Conservation (phyloP, 2,329 filamentous ascomycete species). For the Ophiostoma populinum region DNA sequence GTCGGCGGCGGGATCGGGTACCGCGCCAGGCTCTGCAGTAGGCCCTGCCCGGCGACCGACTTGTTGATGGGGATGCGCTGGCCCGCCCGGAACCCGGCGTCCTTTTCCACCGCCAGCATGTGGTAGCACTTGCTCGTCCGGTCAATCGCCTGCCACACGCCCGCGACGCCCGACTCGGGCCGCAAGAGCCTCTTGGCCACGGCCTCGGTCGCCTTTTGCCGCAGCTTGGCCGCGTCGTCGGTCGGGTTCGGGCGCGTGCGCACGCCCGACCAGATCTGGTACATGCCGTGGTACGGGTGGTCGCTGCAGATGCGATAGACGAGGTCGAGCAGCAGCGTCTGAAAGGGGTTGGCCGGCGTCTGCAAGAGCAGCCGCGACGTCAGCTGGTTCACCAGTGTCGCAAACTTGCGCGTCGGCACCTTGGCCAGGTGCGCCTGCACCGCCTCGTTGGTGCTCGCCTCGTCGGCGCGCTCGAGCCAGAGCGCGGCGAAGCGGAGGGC, state of each 20-base stretch:
- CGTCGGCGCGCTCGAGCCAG: constrained; percentile 79
- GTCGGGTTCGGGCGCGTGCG: constrained; percentile 51
- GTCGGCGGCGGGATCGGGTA: constrained; percentile 75
- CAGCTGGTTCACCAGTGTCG: constrained; percentile 83
- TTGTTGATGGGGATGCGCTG: constrained; percentile 40
- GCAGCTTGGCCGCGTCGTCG: constrained; percentile 57
- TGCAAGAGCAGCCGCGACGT: constrained; percentile 76
- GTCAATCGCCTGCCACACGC: constrained; percentile 55
- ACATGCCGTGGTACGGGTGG: constrained; percentile 93
- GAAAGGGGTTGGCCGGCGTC: constrained; percentile 46
- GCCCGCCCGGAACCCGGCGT: constrained; percentile 50
- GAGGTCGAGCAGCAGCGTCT: constrained; percentile 53
- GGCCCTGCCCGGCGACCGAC: constrained; percentile 40
- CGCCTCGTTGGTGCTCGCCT: constrained; percentile 57
- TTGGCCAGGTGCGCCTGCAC: constrained; percentile 51
- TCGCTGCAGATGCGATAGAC: constrained; percentile 75
- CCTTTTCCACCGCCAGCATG: constrained; percentile 44
- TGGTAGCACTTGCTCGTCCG: constrained; percentile 54
- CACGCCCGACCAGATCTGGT: constrained; percentile 78
- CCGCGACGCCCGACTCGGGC: constrained; percentile 28
- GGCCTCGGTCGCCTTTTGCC: constrained; percentile 53
- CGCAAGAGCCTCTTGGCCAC: constrained; percentile 45
- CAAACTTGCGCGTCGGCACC: constrained; percentile 86
- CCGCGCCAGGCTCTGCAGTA: constrained; percentile 45
- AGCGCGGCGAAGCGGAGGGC: constrained; percentile 82